Conservation (phyloP, 2,329 filamentous ascomycete species). For the Macrophomina phaseolina region DNA sequence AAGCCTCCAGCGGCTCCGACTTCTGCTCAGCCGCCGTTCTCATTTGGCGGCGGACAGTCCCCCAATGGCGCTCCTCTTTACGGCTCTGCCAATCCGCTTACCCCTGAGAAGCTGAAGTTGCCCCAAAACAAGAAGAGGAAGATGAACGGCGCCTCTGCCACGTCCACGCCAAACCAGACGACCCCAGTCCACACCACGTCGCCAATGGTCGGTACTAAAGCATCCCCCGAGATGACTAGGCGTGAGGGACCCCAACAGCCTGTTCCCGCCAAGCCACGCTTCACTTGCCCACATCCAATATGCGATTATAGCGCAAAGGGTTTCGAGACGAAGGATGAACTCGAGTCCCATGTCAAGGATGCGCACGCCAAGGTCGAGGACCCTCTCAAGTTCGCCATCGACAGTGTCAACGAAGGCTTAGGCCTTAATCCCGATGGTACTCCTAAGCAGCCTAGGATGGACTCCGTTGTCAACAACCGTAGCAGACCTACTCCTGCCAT, state of each 20-base stretch:
- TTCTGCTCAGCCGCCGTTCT: slow-evolving; percentile 59
- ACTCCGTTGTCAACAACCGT: slow-evolving; percentile 35
- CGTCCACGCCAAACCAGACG: slow-evolving; percentile 36
- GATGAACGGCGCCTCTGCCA: slow-evolving; percentile 51
- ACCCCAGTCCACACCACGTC: slow-evolving; percentile 46
- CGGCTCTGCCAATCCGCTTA: slow-evolving; percentile 55
- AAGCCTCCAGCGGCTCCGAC: slow-evolving; percentile 57
- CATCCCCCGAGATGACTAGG: slow-evolving; percentile 55
- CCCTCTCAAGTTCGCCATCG: slow-evolving; percentile 61
- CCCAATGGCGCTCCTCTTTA: slow-evolving; percentile 64
- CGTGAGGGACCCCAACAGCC: slow-evolving; percentile 49
- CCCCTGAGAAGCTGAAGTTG: slow-evolving; percentile 62
- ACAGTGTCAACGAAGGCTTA: slow-evolving; percentile 55
- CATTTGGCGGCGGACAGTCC: slow-evolving; percentile 55
- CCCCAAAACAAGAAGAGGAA: slow-evolving; percentile 64
- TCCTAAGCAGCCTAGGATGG: slow-evolving; percentile 43
- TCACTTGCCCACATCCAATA: slow-evolving; percentile 58
- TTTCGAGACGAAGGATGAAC: slow-evolving; percentile 59
- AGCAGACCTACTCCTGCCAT: slow-evolving; percentile 31
- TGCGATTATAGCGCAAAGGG: slow-evolving; percentile 62
- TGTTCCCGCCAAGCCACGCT: slow-evolving; percentile 51
- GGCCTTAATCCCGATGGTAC: slow-evolving; percentile 57
- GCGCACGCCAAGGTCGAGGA: slow-evolving; percentile 61
- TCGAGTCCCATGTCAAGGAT: slow-evolving; percentile 61
- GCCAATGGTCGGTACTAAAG: slow-evolving; percentile 47